phyloP scores from a whole-genome alignment of 352 stramenopile genomes.

The Labyrinthula sp. region DNA sequence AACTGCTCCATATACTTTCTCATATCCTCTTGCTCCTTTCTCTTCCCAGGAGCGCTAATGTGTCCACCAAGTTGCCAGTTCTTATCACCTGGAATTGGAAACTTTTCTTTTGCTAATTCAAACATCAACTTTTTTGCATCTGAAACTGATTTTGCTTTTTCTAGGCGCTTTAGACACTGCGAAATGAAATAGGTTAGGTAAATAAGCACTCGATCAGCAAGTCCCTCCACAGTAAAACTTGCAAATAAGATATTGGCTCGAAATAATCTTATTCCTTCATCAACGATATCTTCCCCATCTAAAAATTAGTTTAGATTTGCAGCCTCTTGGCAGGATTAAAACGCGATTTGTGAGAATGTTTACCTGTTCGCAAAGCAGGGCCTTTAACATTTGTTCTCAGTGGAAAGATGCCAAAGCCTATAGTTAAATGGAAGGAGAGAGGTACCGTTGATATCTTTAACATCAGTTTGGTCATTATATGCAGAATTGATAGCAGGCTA shows the following conservation, averaged over 20 bases:
- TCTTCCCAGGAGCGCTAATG: slow-evolving; percentile 22
- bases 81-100: slow-evolving; percentile 57
- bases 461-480: too few species aligned
- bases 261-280: slow-evolving; percentile 73
- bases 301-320: background rate
- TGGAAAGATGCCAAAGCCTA: slow-evolving; percentile 59
- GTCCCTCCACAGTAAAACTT: slow-evolving; percentile 71
- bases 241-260: slow-evolving; percentile 75
- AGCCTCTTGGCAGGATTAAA: background rate
- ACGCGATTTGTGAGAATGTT: background rate
- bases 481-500: too few species aligned
- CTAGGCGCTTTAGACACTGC: slow-evolving; percentile 64
- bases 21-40: slow-evolving; percentile 30
- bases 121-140: slow-evolving; percentile 42
- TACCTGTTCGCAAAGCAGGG: slow-evolving; percentile 42
- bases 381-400: slow-evolving; percentile 61
- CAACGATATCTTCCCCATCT: slow-evolving; percentile 62
- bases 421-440: too few species aligned
- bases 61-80: slow-evolving; percentile 50
- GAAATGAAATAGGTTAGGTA: slow-evolving; percentile 75
- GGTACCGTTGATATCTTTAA: too few species aligned
- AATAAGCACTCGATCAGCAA: slow-evolving; percentile 65
- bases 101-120: slow-evolving; percentile 52
- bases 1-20: slow-evolving; percentile 64
- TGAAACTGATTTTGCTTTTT: slow-evolving; percentile 49